Evolutionary conservation across 805 yeast genomes (phyloP).

Genomic region (Ogataea trehaloabstinens): DNA sequence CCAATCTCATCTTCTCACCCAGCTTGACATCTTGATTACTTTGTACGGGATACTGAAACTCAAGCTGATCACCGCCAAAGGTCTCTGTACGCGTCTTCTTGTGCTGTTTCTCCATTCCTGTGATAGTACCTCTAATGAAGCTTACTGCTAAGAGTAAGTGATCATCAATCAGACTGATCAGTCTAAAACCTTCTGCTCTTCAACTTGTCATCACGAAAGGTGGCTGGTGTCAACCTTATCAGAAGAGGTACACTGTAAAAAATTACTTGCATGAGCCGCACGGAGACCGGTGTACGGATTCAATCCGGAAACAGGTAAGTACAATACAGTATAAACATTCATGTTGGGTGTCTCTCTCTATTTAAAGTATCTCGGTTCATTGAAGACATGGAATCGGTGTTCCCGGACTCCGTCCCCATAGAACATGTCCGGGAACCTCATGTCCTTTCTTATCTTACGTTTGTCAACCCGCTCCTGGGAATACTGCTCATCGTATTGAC

Average conservation of each 20-base stretch:
- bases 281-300: neutral
- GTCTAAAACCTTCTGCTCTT: too few relatives aligned
- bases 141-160: too few relatives aligned
- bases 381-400: constrained; percentile 91
- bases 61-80: constrained; percentile 14
- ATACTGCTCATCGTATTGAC: constrained; percentile 23
- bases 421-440: constrained; percentile 76
- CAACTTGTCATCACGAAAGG: constrained; percentile 2
- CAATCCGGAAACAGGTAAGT: too few relatives aligned
- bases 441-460: constrained; percentile 52
- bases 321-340: neutral
- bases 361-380: constrained; percentile 81
- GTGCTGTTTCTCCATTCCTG: constrained; percentile 5
- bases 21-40: too few relatives aligned
- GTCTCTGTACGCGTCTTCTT: constrained; percentile 12
- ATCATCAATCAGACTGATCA: too few relatives aligned
- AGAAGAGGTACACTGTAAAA: too few relatives aligned
- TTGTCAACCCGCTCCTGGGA: constrained; percentile 51
- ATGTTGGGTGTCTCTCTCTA: constrained; percentile 9
- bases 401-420: constrained; percentile 92
- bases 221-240: constrained; percentile 14
- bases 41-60: constrained; percentile 9
- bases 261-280: neutral
- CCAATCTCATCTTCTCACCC: too few relatives aligned
- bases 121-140: too few relatives aligned